Evolutionary conservation across 2,329 filamentous ascomycete genomes (phyloP).

Genomic region (Rhinocladiella similis): DNA sequence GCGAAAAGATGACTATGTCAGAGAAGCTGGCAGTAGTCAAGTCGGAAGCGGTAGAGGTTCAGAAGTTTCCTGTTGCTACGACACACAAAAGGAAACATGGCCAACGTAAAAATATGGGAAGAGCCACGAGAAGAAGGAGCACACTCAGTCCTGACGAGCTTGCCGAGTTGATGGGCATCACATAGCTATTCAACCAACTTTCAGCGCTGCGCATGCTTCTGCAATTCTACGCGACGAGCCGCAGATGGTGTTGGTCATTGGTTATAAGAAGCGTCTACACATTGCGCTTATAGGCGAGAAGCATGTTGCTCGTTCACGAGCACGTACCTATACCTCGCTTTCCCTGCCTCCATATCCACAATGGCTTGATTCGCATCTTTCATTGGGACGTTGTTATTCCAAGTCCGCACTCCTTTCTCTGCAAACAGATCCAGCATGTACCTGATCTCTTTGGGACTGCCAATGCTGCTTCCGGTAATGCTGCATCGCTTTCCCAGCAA

Average conservation of each 20-base stretch:
- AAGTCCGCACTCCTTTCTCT: slow-evolving; percentile 45
- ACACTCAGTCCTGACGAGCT: slow-evolving; percentile 48
- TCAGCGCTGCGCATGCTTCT: too few species aligned
- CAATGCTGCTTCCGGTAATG: slow-evolving; percentile 52
- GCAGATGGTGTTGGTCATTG: too few species aligned
- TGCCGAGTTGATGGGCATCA: slow-evolving; percentile 30
- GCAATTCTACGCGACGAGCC: too few species aligned
- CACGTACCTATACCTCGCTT: slow-evolving; percentile 49
- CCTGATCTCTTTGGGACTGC: slow-evolving; percentile 45
- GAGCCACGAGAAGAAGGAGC: slow-evolving; percentile 37
- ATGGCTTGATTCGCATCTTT: slow-evolving; percentile 45
- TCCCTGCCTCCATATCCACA: slow-evolving; percentile 46
- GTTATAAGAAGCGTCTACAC: too few species aligned
- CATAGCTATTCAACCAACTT: background rate
- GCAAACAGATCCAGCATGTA: slow-evolving; percentile 47
- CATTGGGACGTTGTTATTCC: slow-evolving; percentile 47
- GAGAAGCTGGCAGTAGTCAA: slow-evolving; percentile 47
- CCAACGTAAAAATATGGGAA: slow-evolving; percentile 6
- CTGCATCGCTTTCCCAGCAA: slow-evolving; percentile 60
- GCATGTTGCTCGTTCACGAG: slow-evolving; percentile 38
- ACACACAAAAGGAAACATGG: slow-evolving; percentile 19
- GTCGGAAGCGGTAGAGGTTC: slow-evolving; percentile 43
- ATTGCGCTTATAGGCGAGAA: background rate
- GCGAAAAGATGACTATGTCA: slow-evolving; percentile 37
- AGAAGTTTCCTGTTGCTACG: slow-evolving; percentile 28